Conservation (phyloP, 805 yeast genomes). For the Saturnispora besseyi region DNA sequence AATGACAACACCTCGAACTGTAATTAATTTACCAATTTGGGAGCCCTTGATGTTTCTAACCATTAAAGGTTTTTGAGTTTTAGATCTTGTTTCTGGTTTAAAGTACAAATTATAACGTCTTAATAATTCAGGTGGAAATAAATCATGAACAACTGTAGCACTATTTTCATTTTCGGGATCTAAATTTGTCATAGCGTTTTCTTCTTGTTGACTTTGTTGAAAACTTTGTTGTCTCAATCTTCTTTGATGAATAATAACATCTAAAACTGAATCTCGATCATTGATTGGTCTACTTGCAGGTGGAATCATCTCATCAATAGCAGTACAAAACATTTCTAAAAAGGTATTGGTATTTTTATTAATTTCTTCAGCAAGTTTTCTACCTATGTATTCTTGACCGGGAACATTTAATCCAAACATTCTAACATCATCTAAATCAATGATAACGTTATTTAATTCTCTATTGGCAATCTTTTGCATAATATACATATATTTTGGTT, state of each 20-base stretch:
- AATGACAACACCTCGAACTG: conserved; percentile 90
- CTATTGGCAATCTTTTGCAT: conserved; percentile 82
- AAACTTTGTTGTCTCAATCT: conserved; percentile 69
- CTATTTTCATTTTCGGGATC: conserved; percentile 19
- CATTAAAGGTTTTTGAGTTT: conserved; percentile 53
- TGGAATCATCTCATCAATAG: conserved; percentile 79
- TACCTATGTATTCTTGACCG: conserved; percentile 1
- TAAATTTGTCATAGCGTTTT: conserved; percentile 38
- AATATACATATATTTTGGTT: conserved; percentile 67
- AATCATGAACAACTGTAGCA: conserved; percentile 28
- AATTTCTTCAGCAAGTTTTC: conserved; percentile 45
- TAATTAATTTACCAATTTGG: conserved; percentile 76
- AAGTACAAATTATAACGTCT: conserved; percentile 84
- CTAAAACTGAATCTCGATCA: conserved; percentile 83
- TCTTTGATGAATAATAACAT: conserved; percentile 87
- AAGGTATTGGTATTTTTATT: conserved; percentile 70
- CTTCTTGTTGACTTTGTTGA: conserved; percentile 58
- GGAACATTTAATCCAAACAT: conserved; percentile 35
- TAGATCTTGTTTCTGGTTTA: conserved; percentile 54
- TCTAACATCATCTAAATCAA: conserved; percentile 81
- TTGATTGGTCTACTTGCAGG: conserved; percentile 72
- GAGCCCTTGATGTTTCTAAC: conserved; percentile 86
- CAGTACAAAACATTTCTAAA: conserved; percentile 63
- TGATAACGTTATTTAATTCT: conserved; percentile 53
- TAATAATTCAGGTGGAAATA: conserved; percentile 79